A percentile compares a stretch with the other conserved stretches of the same genome.
These are phyloP conservation scores for Anisodus acutangulus DNA, from an alignment of 257 asterid species.

Conservation along the genomic window DNA sequence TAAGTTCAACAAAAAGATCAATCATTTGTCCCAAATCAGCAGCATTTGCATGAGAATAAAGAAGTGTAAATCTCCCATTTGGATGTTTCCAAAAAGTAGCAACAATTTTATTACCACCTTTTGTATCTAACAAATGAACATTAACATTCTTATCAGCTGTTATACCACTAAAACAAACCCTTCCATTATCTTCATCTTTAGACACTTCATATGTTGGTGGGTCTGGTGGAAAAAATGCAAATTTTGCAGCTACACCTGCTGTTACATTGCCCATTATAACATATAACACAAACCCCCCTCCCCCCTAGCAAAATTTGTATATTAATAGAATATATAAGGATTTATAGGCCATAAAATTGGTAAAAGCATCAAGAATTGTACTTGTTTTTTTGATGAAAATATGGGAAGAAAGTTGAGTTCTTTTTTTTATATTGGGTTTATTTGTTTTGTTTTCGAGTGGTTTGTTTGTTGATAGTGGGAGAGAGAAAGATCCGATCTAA, in stretches of 20 bases:
- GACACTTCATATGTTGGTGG: conserved; percentile 95
- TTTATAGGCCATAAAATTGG: conserved; percentile 40
- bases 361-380: conserved; percentile 36
- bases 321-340: conserved; percentile 27
- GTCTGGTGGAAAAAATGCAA: conserved; percentile 97
- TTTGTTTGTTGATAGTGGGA: conserved; percentile 40
- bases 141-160: conserved; percentile 86
- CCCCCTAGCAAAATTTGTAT: conserved; percentile 31
- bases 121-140: conserved; percentile 80
- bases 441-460: conserved; percentile 35
- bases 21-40: conserved; percentile 99
- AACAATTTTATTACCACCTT: conserved; percentile 77
- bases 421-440: not conserved
- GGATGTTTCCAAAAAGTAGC: conserved; percentile 98
- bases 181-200: conserved; percentile 61
- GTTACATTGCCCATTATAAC: conserved; percentile 91
- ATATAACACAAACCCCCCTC: conserved; percentile 29
- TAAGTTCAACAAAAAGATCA: conserved; percentile 91
- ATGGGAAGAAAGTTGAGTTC: not conserved
- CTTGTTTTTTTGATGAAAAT: conserved; percentile 23
- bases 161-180: conserved; percentile 73
- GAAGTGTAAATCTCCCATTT: conserved; percentile 70
- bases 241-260: conserved; percentile 91
- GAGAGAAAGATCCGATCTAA: conserved; percentile 73
- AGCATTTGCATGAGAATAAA: conserved; percentile 99